phyloP scores from a whole-genome alignment of 2,329 filamentous ascomycete genomes.

The Alternaria sp. region DNA sequence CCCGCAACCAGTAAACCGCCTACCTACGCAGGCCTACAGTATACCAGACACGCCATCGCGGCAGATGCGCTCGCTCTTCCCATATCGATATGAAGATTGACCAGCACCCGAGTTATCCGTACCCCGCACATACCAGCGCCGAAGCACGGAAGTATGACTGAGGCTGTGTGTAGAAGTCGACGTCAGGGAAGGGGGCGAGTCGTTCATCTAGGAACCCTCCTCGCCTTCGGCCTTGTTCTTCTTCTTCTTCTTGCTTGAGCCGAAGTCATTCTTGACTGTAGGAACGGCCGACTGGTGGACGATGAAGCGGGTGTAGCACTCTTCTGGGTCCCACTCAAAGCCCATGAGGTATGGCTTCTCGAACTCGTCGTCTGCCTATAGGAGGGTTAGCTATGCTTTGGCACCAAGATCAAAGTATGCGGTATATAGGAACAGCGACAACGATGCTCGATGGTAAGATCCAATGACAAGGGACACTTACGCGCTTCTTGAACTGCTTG shows the following conservation, averaged over 20 bases:
- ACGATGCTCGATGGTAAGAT: background rate
- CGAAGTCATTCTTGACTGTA: constrained; percentile 50
- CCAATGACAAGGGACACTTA: constrained; percentile 52
- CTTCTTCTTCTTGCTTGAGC: constrained; percentile 51
- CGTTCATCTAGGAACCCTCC: constrained; percentile 42
- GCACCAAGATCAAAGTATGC: background rate
- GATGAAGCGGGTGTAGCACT: constrained; percentile 85
- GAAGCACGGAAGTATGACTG: constrained; percentile 27
- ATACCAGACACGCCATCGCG: constrained; percentile 21
- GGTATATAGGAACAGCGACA: background rate
- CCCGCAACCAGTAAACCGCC: constrained; percentile 19
- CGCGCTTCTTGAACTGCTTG: constrained; percentile 97
- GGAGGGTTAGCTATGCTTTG: constrained; percentile 23
- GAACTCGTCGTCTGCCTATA: constrained; percentile 83
- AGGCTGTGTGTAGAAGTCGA: constrained; percentile 38
- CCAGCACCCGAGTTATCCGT: constrained; percentile 32
- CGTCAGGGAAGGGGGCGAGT: constrained; percentile 47
- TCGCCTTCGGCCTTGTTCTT: constrained; percentile 43
- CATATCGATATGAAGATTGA: constrained; percentile 39
- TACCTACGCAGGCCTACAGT: constrained; percentile 22
- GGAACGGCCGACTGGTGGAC: constrained; percentile 80
- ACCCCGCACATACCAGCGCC: constrained; percentile 29
- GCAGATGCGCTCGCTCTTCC: constrained; percentile 44
- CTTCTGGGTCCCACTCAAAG: constrained; percentile 95
- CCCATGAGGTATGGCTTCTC: constrained; percentile 86